Conservation (phyloP, 306 rosid species). For the barrel medic (Medicago truncatula) region DNA sequence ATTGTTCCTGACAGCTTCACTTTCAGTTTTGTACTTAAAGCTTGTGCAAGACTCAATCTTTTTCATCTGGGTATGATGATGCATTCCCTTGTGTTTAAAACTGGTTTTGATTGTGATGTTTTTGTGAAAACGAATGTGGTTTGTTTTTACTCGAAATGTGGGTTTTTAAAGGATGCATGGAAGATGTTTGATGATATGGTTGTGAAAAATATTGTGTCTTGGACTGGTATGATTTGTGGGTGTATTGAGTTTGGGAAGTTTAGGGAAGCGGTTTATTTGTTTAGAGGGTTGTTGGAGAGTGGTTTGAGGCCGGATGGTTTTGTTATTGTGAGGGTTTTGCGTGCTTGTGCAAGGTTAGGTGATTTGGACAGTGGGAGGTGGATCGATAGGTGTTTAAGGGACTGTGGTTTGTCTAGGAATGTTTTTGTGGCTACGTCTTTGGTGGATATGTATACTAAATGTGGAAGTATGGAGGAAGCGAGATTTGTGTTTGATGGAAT, state of each 20-base stretch:
- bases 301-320: slow-evolving; percentile 71
- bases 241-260: slow-evolving; percentile 48
- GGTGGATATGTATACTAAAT: slow-evolving; percentile 69
- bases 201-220: slow-evolving; percentile 66
- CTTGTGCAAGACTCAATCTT: slow-evolving; percentile 56
- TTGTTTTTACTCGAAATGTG: slow-evolving; percentile 56
- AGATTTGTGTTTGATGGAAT: slow-evolving; percentile 55
- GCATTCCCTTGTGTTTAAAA: slow-evolving; percentile 62
- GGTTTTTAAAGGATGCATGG: slow-evolving; percentile 49
- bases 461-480: slow-evolving; percentile 68
- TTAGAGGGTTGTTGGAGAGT: slow-evolving; percentile 58
- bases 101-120: slow-evolving; percentile 65
- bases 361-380: slow-evolving; percentile 66
- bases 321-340: slow-evolving; percentile 58
- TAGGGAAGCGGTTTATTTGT: slow-evolving; percentile 59
- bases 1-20: slow-evolving; percentile 58
- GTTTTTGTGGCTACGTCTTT: slow-evolving; percentile 68
- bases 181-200: slow-evolving; percentile 67
- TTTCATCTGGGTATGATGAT: slow-evolving; percentile 51
- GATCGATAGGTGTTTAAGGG: slow-evolving; percentile 59
- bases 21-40: slow-evolving; percentile 69
- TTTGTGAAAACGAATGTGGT: slow-evolving; percentile 66
- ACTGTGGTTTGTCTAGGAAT: slow-evolving; percentile 53
- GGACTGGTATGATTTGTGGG: slow-evolving; percentile 72
- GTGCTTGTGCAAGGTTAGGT: slow-evolving; percentile 60